These are phyloP conservation scores for Globisporangium spiculum DNA, from an alignment of 352 stramenopile genomes.

Conservation along the genomic window DNA sequence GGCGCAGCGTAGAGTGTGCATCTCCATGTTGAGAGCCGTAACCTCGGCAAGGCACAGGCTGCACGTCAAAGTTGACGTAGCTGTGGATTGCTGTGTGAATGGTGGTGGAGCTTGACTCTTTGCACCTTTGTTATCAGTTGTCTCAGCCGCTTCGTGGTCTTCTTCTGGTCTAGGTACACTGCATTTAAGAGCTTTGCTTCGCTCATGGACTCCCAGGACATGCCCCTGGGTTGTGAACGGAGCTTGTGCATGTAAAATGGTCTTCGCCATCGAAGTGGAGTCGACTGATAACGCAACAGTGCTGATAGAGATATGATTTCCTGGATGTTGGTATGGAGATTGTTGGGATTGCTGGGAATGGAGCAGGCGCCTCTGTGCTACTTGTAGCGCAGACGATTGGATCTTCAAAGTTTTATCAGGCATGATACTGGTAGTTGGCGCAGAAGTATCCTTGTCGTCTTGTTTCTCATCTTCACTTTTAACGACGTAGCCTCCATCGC, in stretches of 20 bases:
- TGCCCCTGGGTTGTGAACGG: slow-evolving; percentile 24
- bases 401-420: not conserved
- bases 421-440: not conserved
- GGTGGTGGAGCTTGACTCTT: not conserved
- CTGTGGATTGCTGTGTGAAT: not conserved
- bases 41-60: slow-evolving; percentile 36
- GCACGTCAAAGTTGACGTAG: slow-evolving; percentile 13
- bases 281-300: not conserved
- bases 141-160: not conserved
- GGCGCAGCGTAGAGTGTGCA: slow-evolving; percentile 43
- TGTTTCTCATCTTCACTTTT: not conserved
- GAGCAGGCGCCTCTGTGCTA: not conserved
- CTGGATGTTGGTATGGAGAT: not conserved
- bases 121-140: not conserved
- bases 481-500: slow-evolving; percentile 17
- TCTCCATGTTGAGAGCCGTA: slow-evolving; percentile 24
- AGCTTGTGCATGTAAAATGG: slow-evolving; percentile 23
- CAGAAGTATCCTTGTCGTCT: not conserved
- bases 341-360: not conserved
- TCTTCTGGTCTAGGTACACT: not conserved
- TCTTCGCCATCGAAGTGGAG: slow-evolving; percentile 17
- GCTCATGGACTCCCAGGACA: slow-evolving; percentile 14
- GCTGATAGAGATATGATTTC: not conserved
- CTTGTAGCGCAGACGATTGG: not conserved
- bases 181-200: not conserved